Evolutionary conservation across 257 asterid genomes (phyloP), one percentile per base, ranked within the genome.

Genomic region (Solanum paucissectum): DNA sequence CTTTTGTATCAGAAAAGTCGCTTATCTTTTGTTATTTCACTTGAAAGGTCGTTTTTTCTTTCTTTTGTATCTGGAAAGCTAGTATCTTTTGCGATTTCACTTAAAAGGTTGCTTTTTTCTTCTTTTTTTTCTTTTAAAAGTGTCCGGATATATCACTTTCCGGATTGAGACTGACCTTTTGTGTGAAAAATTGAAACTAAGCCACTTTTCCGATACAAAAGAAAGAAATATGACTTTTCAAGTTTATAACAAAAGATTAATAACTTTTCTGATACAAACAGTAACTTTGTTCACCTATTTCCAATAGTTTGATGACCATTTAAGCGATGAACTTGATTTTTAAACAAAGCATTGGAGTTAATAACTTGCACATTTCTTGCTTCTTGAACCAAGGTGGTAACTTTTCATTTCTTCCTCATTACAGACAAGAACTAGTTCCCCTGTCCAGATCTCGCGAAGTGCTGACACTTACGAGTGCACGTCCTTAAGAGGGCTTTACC

Each of bases 401-500:
- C 36, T 68, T 37, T 75, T 40, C 11, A 7, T 44, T 37, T 37
- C 25, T 27, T 52, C 87, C 52, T 44, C 32, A 49, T 40, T 49
- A 79, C 89, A 95, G 99, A 95, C 99, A 21, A 93, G 98, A 91
- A 97, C 98, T 33, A 97, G 99, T 87, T 95, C 99, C 74, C 99
- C 98, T 5, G 87, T 97, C 90, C 98, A 95, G 91, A 94, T 97
- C 58, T 92, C 92, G 5, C 94, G 98, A 44, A 91, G 90, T 74
- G 64, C 90, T 52, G 95, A 93, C 52, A 95, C 96, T 1, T 93
- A 94, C 86, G 98, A 95, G 93, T 93, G 98, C 91, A 95, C 95
- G 25, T 94, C 97, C 1, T 11, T 94, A 55, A 92, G 90, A 88
- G 99, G 98, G 91, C 95, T 97, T 9, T 95, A 95, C 88, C 99